Evolutionary conservation across 1,284 basidiomycete species (phyloP).

Genomic region (Meira nashicola): DNA sequence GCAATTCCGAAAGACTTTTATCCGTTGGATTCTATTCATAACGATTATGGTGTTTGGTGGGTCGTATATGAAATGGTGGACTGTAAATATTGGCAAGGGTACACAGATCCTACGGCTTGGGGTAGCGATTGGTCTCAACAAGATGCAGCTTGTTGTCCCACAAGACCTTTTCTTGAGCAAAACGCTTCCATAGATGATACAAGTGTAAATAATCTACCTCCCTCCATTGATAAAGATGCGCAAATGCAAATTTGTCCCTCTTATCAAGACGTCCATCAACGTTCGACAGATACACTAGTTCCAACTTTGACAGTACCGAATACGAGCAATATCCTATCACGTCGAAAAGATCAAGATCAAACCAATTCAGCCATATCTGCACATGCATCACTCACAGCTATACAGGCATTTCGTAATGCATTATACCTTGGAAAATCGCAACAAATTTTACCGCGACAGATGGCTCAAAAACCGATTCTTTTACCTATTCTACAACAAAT

Average conservation of each 20-base stretch:
- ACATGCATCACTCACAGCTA: too few relatives aligned
- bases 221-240: neutral
- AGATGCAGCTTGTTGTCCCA: constrained; percentile 33
- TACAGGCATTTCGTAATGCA: too few relatives aligned
- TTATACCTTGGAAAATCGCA: too few relatives aligned
- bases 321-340: neutral
- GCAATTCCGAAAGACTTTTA: constrained; percentile 32
- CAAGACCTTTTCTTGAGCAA: constrained; percentile 21
- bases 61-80: constrained; percentile 26
- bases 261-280: neutral
- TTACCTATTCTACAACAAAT: too few relatives aligned
- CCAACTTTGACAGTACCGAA: neutral
- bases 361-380: too few relatives aligned
- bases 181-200: neutral
- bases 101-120: constrained; percentile 24
- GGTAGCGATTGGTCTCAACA: constrained; percentile 39
- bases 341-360: too few relatives aligned
- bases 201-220: neutral
- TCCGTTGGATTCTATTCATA: constrained; percentile 20
- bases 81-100: constrained; percentile 33
- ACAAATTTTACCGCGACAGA: too few relatives aligned
- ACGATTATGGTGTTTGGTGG: constrained; percentile 42
- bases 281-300: neutral
- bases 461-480: too few relatives aligned
- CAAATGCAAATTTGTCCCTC: neutral